Percentiles rank a stretch among this genome's conserved stretches.
Conservation (phyloP, 2,329 filamentous ascomycete genomes). For the Xylaria sp. region DNA sequence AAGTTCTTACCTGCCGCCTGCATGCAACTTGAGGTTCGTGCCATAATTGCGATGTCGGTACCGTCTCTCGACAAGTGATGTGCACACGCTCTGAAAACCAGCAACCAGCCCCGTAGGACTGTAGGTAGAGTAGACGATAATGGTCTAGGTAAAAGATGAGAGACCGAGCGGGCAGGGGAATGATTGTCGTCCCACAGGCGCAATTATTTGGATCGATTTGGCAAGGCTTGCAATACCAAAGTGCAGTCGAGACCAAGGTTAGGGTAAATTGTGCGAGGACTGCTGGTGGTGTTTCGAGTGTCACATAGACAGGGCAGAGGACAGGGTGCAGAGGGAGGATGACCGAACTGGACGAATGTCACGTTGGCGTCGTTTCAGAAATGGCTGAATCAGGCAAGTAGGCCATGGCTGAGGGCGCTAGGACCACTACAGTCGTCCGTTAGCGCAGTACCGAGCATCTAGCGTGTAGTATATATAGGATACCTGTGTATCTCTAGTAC, state of each 20-base stretch:
- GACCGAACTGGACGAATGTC: constrained; percentile 34
- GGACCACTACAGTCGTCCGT: constrained; percentile 10
- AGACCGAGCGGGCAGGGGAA: constrained; percentile 6
- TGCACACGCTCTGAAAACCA: not conserved
- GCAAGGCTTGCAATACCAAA: not conserved
- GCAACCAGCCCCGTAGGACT: not conserved
- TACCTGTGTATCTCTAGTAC: no score
- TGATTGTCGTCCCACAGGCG: constrained; percentile 1
- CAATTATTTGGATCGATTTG: not conserved
- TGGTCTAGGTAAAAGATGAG: not conserved
- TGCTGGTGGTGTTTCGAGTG: constrained; percentile 12
- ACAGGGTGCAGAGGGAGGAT: constrained; percentile 13
- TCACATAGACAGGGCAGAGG: constrained; percentile 7
- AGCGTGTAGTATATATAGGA: not conserved
- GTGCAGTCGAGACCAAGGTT: not conserved
- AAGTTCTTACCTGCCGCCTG: not conserved
- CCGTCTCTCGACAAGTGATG: not conserved
- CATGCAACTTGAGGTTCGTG: not conserved
- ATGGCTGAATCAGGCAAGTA: constrained; percentile 32
- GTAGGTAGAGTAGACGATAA: not conserved
- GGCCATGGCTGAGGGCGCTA: constrained; percentile 27
- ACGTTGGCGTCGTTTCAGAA: constrained; percentile 39
- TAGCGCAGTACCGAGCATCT: constrained; percentile 5
- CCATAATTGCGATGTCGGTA: not conserved
- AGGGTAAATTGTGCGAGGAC: constrained; percentile 13